These are phyloP conservation scores for Boletus pseudo-olivaceus DNA, from an alignment of 768 basidiomycete genomes.

Conservation along the genomic window DNA sequence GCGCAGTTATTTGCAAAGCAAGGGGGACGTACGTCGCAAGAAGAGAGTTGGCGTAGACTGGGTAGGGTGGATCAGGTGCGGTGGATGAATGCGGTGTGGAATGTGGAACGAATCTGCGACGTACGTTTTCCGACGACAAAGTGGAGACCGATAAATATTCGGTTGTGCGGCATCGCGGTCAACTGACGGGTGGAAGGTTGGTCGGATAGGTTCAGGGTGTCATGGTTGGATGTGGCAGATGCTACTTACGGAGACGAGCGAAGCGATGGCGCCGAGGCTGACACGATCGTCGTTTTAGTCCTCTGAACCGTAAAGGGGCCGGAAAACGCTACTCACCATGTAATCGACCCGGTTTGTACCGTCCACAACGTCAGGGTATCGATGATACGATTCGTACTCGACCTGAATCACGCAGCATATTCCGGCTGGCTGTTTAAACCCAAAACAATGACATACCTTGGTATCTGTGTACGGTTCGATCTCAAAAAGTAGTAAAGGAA, in stretches of 20 bases:
- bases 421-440: neutral
- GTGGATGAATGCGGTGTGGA: neutral
- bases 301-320: neutral
- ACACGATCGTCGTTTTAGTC: neutral
- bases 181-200: constrained; percentile 6
- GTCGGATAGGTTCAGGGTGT: neutral
- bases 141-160: constrained; percentile 23
- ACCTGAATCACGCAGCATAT: neutral
- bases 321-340: constrained; percentile 10
- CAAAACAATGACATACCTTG: constrained; percentile 28
- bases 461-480: constrained; percentile 34
- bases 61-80: too few species aligned
- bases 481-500: constrained; percentile 42
- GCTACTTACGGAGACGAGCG: constrained; percentile 19
- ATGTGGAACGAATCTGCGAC: neutral
- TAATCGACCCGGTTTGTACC: constrained; percentile 19
- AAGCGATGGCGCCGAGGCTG: constrained; percentile 11
- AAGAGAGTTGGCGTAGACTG: constrained; percentile 26
- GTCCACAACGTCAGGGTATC: constrained; percentile 21
- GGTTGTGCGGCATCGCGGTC: constrained; percentile 19
- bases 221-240: neutral
- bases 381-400: constrained; percentile 22
- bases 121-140: constrained; percentile 23
- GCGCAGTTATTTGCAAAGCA: neutral
- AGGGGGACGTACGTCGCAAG: constrained; percentile 21